Conservation (phyloP, 352 stramenopile genomes). For the Globisporangium abappressorium region DNA sequence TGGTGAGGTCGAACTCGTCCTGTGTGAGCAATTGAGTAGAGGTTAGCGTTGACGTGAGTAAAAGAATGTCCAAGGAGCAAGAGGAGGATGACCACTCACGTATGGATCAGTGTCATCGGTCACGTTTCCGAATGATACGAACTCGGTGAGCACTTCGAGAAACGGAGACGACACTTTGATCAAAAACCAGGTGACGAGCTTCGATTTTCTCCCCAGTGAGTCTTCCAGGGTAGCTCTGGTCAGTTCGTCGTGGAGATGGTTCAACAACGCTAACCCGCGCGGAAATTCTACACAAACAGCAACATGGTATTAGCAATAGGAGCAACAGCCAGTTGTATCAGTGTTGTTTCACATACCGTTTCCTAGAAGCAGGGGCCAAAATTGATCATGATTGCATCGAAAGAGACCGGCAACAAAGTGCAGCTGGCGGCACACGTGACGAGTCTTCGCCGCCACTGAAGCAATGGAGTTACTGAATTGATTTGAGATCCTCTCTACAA, state of each 20-base stretch:
- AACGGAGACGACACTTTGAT: conserved; percentile 49
- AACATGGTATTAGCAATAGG: not conserved
- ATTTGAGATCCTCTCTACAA: conserved; percentile 3
- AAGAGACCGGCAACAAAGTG: conserved; percentile 29
- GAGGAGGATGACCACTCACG: conserved; percentile 27
- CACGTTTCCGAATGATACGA: conserved; percentile 43
- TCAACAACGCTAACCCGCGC: conserved; percentile 45
- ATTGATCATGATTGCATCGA: conserved; percentile 26
- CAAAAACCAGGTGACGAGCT: conserved; percentile 54
- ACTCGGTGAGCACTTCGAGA: conserved; percentile 47
- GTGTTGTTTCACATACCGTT: conserved; percentile 18
- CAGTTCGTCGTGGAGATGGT: conserved; percentile 42
- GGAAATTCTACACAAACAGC: conserved; percentile 34
- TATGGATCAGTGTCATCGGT: conserved; percentile 44
- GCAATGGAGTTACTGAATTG: conserved; percentile 20
- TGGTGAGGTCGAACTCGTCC: conserved; percentile 46
- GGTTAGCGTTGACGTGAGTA: not conserved
- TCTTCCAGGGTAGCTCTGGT: conserved; percentile 36
- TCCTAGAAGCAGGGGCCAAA: conserved; percentile 40
- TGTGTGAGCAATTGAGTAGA: conserved; percentile 9
- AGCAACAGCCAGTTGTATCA: not conserved
- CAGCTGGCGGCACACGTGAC: conserved; percentile 31
- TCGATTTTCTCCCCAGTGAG: conserved; percentile 21
- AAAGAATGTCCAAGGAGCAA: not conserved
- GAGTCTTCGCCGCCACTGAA: conserved; percentile 33